Conservation (phyloP, 768 basidiomycete species). For the Ramaria sp. region DNA sequence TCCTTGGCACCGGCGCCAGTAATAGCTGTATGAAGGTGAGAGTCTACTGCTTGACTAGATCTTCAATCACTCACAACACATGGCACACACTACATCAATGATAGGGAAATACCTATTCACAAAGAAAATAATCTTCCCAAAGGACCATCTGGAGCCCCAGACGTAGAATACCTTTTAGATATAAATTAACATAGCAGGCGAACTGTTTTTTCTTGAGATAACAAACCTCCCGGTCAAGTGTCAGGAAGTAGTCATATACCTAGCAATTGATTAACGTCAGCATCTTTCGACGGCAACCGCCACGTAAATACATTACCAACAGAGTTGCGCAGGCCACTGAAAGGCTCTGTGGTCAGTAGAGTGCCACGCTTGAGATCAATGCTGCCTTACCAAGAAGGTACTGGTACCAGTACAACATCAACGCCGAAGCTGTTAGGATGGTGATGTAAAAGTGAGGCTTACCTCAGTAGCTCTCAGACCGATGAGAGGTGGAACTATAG, state of each 20-base stretch:
- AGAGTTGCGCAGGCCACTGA: neutral
- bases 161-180: neutral
- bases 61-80: neutral
- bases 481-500: neutral
- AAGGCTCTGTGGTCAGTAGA: neutral
- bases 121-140: conserved; percentile 7
- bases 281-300: no score
- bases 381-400: neutral
- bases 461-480: conserved; percentile 1
- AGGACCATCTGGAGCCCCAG: conserved; percentile 4
- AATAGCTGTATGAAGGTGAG: neutral
- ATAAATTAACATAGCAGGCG: neutral
- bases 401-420: neutral
- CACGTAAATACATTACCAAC: neutral
- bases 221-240: conserved; percentile 1
- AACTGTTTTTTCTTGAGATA: neutral
- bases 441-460: neutral
- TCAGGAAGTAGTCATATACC: conserved; percentile 1
- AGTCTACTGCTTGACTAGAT: neutral
- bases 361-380: neutral
- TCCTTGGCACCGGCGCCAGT: neutral
- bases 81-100: neutral
- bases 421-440: neutral
- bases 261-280: neutral
- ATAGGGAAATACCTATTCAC: conserved; percentile 5